Base-by-base conservation (phyloP, 2,329 filamentous ascomycete genomes). In the Blastomyces percursus region DNA sequence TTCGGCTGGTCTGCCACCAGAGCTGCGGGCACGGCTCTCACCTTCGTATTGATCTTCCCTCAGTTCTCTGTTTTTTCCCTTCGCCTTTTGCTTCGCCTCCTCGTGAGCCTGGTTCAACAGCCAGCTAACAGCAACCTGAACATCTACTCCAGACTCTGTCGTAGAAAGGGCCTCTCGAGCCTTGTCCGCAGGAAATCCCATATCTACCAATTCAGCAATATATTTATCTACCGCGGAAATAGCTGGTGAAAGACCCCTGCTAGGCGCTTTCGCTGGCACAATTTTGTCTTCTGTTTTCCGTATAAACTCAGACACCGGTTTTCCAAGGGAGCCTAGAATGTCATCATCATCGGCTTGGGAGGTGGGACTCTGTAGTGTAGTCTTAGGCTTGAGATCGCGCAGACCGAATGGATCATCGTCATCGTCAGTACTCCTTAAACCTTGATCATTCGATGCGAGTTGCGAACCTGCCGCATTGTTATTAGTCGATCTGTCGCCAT, bases 361-460 rank as follows among this genome's bases (percentile, higher is more conserved):
- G 67, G 78, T 42, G 24, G 62, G 63, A 11, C 70, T 67, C 9
- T 68, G 62, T 0, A 84, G 79, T 32, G 16, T 19, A 60, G 82
- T 79, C 1, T 81, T 77, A n/a, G 71, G 76, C 66, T 84, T 83
- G 54, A 64, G 58, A 11, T 87, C 79, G 64, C 81, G 86, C 44
- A 96, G 78, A 0, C 90, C 93, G 72, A 97, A 96, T 1, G 91
- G 90, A 71, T 96, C 91, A 71, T 96, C 83, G 55, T 93, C 87
- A 38, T 30, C 27, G 27, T 83, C 80, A 14, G 74, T 77, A 65
- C 86, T 59, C 21, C 63, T 56, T 38, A 67, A 30, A 62, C 66
- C 62, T 66, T 64, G 16, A 62, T 38, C 3, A 38, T 42, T 46
- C 63, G 65, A 6, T 66, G 60, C 19, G 64, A 59, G 35, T 8